Base-by-base conservation (phyloP, 345 rosid genomes). In the Citrus inodora region DNA sequence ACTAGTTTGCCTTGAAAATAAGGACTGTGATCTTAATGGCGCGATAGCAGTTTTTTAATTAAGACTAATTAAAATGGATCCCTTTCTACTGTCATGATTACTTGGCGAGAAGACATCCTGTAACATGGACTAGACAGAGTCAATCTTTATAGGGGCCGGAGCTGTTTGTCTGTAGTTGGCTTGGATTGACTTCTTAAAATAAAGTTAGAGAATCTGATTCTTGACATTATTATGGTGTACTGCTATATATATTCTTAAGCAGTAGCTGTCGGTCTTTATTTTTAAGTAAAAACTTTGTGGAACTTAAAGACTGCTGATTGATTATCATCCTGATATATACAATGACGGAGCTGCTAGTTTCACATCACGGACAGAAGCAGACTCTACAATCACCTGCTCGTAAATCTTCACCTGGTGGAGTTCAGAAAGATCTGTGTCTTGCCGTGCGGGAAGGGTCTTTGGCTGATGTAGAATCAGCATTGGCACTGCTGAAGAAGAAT, bases 381-480 rank as follows among this genome's bases (percentile, higher is more conserved):
- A 87, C 67, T 77, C 65, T 62, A 66, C 98, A 85, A 70, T 83
- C 71, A 76, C 72, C 83, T 56, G 67, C 83, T 75, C 92, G 92
- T 25, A 95, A 90, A 77, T 56, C 67, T 83, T 81, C 82, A 28
- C 80, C 82, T 27, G 78, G 77, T 17, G 85, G 85, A 67, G 70
- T 85, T 7, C 89, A 80, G 69, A 94, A 90, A 82, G 97, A 96
- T 91, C 40, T 96, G 79, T 90, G 98, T 94, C 81, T 86, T 83
- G 87, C 87, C 71, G 92, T 92, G 79, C 85, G 84, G 37, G 93
- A 91, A 83, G 99, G 99, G 11, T 92, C 95, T 56, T 79, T 96
- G 88, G 87, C 88, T 78, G 97, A 92, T 83, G 90, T 96, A 1
- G 99, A 96, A 56, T 88, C 83, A 56, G 91, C 94, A 9, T 78